A percentile compares a stretch with the other conserved stretches of the same genome.
These are phyloP conservation scores for Yamadazyma atlantica DNA, from an alignment of 1,139 yeast genomes.

Conservation along the genomic window DNA sequence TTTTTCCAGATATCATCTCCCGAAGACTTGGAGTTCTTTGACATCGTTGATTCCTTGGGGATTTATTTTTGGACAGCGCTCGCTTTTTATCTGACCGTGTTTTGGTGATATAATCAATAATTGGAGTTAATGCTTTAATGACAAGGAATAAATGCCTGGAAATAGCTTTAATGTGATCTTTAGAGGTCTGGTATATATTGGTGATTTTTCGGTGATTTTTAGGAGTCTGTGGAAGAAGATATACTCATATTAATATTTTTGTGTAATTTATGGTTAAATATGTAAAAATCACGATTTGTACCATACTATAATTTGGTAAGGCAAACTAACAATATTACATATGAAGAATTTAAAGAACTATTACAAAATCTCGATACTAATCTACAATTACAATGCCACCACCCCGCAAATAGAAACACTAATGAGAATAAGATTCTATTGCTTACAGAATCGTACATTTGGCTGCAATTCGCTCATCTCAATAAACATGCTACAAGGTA, in stretches of 20 bases:
- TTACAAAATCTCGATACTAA: too few species aligned
- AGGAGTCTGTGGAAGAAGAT: neutral
- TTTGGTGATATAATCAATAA: neutral
- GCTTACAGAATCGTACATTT: neutral
- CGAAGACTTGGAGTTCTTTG: constrained; percentile 1
- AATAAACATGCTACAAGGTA: too few species aligned
- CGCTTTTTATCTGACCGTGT: neutral
- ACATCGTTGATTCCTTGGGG: neutral
- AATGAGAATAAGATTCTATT: too few species aligned
- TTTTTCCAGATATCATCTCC: constrained; percentile 96
- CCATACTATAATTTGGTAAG: too few species aligned
- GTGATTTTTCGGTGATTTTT: neutral
- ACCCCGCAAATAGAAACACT: too few species aligned
- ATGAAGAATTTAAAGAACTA: too few species aligned
- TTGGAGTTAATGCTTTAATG: too few species aligned
- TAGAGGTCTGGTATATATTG: neutral
- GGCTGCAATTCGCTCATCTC: neutral
- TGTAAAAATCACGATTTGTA: neutral
- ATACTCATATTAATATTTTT: neutral
- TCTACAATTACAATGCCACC: too few species aligned
- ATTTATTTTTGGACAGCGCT: neutral
- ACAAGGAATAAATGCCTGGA: too few species aligned
- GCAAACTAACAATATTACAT: too few species aligned
- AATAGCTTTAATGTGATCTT: neutral
- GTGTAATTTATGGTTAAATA: neutral